phyloP scores from a whole-genome alignment of 2,329 filamentous ascomycete species.

The Penicillium carneum region DNA sequence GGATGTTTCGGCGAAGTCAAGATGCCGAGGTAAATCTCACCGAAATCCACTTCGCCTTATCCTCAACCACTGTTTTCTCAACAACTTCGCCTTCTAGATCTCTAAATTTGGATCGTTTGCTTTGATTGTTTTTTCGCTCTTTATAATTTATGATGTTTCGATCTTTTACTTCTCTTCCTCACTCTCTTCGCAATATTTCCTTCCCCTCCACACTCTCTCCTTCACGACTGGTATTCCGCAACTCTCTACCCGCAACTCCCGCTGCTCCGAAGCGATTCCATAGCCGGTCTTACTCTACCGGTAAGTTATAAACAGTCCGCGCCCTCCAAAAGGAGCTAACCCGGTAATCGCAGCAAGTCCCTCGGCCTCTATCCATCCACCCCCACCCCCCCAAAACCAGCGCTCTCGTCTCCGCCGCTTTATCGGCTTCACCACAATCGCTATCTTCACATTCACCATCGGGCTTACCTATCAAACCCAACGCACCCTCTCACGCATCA shows the following conservation, averaged over 20 bases:
- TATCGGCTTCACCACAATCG: conserved; percentile 48
- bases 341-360: conserved; percentile 14
- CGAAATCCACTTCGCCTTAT: not conserved
- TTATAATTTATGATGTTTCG: conserved; percentile 20
- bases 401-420: conserved; percentile 45
- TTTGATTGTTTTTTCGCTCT: not conserved
- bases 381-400: conserved; percentile 26
- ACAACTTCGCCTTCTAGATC: conserved; percentile 23
- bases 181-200: conserved; percentile 27
- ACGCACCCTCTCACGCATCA: conserved; percentile 41
- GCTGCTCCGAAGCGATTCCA: conserved; percentile 1
- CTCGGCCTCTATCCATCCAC: conserved; percentile 13
- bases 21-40: conserved; percentile 26
- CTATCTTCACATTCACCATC: conserved; percentile 43
- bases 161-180: conserved; percentile 12
- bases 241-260: conserved; percentile 5
- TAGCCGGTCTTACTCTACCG: conserved; percentile 18
- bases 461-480: conserved; percentile 42
- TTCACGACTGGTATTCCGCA: conserved; percentile 16
- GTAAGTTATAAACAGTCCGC: conserved; percentile 9
- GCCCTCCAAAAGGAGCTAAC: not conserved
- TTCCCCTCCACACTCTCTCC: conserved; percentile 26
- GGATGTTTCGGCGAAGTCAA: not conserved
- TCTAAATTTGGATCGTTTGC: not conserved
- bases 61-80: conserved; percentile 22